Evolutionary conservation across 345 rosid species (phyloP).

Genomic region (Eucalyptus regnans): DNA sequence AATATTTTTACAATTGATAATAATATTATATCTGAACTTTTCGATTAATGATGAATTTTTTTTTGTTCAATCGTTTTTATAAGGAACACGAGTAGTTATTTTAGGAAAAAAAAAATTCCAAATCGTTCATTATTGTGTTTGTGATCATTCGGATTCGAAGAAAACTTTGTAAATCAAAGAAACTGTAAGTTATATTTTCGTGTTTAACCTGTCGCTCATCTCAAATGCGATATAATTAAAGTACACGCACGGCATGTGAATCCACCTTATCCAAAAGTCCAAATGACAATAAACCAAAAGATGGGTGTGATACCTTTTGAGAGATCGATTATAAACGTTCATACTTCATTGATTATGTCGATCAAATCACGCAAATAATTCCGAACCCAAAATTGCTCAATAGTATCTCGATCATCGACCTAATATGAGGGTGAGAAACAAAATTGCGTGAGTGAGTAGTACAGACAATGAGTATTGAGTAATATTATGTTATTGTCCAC

Average conservation of each 20-base stretch:
- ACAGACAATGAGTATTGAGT: neutral
- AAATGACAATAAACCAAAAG: neutral
- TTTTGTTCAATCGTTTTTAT: too few relatives aligned
- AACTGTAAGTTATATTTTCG: neutral
- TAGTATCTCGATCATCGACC: neutral
- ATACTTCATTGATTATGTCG: neutral
- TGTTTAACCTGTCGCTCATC: rapidly evolving
- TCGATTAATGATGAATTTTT: too few relatives aligned
- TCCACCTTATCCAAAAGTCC: neutral
- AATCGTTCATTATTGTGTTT: neutral
- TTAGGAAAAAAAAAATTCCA: too few relatives aligned
- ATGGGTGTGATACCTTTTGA: neutral
- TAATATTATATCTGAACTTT: too few relatives aligned
- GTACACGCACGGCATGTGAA: rapidly evolving
- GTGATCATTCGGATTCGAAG: rapidly evolving
- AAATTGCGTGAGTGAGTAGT: neutral
- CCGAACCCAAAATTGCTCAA: neutral
- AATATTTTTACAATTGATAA: rapidly evolving
- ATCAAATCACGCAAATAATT: neutral
- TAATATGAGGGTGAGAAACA: neutral
- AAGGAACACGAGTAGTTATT: too few relatives aligned
- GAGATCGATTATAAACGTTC: neutral
- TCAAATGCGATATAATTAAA: neutral
- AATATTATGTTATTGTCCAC: neutral
- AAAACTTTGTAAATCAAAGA: neutral